Evolutionary conservation across 148 eudicot genomes (phyloP).

Genomic region (Polygonum aviculare): DNA sequence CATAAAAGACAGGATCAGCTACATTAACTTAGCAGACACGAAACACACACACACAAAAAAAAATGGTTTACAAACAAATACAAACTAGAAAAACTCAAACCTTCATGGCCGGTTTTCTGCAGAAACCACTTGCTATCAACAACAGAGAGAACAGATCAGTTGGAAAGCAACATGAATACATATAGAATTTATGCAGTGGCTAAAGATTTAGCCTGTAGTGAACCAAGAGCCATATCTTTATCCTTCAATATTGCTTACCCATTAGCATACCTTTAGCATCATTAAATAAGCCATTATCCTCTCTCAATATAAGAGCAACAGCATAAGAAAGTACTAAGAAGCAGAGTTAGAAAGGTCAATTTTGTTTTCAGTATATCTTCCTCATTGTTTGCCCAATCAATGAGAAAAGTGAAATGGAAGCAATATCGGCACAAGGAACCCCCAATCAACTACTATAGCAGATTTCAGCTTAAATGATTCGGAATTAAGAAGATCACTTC

Average conservation of each 20-base stretch:
- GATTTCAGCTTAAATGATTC: neutral
- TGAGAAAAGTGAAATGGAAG: neutral
- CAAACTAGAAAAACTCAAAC: constrained; percentile 18
- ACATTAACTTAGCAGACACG: neutral
- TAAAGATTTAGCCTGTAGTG: neutral
- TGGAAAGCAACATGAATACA: neutral
- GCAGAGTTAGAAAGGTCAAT: neutral
- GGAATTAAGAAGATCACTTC: neutral
- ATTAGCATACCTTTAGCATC: neutral
- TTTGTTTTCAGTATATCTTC: neutral
- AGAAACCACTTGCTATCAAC: constrained; percentile 87
- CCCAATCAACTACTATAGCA: neutral
- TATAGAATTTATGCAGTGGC: neutral
- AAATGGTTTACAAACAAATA: neutral
- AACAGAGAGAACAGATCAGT: constrained; percentile 7
- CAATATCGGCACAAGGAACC: neutral
- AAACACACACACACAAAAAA: neutral
- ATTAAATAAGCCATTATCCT: neutral
- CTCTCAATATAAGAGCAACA: neutral
- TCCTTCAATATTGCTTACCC: neutral
- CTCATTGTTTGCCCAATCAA: neutral
- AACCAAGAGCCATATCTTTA: neutral
- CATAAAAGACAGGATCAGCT: neutral
- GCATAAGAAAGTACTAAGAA: neutral
- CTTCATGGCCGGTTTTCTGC: constrained; percentile 90